Conservation (phyloP, 1,284 basidiomycete genomes). For the Anthracocystis walkeri region DNA sequence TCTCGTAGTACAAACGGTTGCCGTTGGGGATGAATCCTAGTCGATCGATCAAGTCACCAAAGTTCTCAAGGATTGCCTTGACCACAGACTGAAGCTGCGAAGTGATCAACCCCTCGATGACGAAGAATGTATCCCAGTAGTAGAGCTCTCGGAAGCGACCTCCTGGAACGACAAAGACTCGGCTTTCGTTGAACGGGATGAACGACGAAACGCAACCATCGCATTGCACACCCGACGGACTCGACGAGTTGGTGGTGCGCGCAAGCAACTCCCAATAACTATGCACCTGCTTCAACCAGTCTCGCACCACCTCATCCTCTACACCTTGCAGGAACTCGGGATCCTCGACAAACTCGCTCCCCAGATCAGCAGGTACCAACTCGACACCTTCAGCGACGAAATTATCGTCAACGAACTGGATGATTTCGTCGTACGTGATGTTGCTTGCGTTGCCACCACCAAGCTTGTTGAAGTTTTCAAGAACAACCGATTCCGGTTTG, state of each 20-base stretch:
- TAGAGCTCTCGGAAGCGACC: constrained; percentile 75
- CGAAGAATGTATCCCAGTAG: constrained; percentile 62
- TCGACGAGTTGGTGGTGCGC: constrained; percentile 80
- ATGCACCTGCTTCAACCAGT: constrained; percentile 82
- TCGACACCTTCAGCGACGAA: constrained; percentile 88
- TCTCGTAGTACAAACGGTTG: constrained; percentile 82
- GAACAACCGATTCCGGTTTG: constrained; percentile 74
- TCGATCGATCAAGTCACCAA: constrained; percentile 88
- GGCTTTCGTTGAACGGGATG: constrained; percentile 80
- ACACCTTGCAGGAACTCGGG: constrained; percentile 82
- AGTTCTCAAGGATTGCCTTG: constrained; percentile 73
- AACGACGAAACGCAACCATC: constrained; percentile 81
- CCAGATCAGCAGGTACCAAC: constrained; percentile 74
- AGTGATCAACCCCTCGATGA: constrained; percentile 78
- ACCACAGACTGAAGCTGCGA: constrained; percentile 81
- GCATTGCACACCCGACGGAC: constrained; percentile 71
- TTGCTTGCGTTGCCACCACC: constrained; percentile 72
- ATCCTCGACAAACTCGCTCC: constrained; percentile 75
- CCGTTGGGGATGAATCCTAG: constrained; percentile 95
- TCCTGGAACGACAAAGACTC: constrained; percentile 89
- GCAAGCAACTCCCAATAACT: constrained; percentile 84
- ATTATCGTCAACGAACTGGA: constrained; percentile 80
- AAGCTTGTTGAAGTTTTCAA: constrained; percentile 78
- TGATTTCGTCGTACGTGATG: constrained; percentile 71
- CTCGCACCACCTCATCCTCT: constrained; percentile 78